Evolutionary conservation across 1,284 basidiomycete genomes (phyloP).

Genomic region (Trichosporon sp.): DNA sequence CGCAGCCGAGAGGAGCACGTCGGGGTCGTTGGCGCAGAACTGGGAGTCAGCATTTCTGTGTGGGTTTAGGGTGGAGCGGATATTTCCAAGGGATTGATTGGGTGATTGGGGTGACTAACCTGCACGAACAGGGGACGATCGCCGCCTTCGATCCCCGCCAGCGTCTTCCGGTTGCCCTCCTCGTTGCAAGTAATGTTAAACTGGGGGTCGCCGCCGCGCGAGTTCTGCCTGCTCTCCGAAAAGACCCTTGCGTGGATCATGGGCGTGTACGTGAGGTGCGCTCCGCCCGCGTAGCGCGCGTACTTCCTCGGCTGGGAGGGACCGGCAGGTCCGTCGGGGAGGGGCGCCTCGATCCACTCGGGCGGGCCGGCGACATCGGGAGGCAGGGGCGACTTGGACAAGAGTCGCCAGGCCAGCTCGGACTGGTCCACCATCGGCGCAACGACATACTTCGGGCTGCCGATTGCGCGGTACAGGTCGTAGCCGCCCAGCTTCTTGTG

Average conservation of each 20-base stretch:
- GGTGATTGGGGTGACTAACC: conserved; percentile 40
- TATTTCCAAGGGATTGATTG: no score
- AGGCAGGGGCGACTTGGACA: conserved; percentile 79
- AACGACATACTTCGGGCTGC: conserved; percentile 82
- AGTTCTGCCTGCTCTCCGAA: conserved; percentile 54
- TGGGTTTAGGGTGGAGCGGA: no score
- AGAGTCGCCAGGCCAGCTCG: conserved; percentile 88
- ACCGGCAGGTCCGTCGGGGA: conserved; percentile 12
- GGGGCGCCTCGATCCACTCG: conserved; percentile 29
- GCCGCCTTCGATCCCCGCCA: conserved; percentile 54
- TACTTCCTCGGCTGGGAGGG: conserved; percentile 23
- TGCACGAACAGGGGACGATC: conserved; percentile 89
- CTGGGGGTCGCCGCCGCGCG: conserved; percentile 59
- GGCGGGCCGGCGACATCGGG: conserved; percentile 38
- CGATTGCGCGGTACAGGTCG: conserved; percentile 79
- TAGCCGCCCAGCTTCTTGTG: conserved; percentile 70
- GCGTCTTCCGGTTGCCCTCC: conserved; percentile 50
- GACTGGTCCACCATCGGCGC: conserved; percentile 99
- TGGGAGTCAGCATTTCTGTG: conserved; percentile 36
- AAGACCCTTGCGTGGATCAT: conserved; percentile 98
- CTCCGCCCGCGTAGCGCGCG: conserved; percentile 48
- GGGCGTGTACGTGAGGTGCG: conserved; percentile 84
- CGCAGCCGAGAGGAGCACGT: conserved; percentile 74
- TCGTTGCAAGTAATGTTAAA: conserved; percentile 68
- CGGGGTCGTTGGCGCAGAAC: conserved; percentile 89